A percentile compares a stretch with the other conserved stretches of the same genome.
Evolutionary conservation across 1,284 basidiomycete genomes (phyloP).

Genomic region (Heliocybe sulcata): DNA sequence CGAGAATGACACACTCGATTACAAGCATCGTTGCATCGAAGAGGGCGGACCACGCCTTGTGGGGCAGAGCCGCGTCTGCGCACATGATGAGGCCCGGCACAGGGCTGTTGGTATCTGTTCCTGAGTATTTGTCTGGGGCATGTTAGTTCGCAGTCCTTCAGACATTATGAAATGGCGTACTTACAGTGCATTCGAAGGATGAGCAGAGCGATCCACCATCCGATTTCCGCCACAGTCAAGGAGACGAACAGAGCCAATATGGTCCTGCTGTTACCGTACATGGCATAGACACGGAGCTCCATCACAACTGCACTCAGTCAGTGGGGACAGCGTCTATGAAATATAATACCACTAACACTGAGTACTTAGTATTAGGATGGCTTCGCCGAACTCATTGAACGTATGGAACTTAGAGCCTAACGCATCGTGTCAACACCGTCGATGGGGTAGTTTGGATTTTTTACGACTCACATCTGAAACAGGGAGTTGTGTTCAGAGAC

Average conservation of each 20-base stretch:
- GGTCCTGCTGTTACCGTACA: not conserved
- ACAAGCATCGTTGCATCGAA: not conserved
- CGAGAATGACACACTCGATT: not conserved
- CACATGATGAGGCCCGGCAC: not conserved
- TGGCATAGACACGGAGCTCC: not conserved
- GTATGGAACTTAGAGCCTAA: not conserved
- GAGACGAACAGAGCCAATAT: not conserved
- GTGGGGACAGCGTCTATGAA: not conserved
- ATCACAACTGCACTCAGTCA: not conserved
- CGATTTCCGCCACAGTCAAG: not conserved
- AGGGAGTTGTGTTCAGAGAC: too few species aligned
- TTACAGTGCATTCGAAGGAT: not conserved
- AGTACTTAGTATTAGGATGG: not conserved
- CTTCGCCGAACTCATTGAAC: not conserved
- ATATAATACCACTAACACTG: not conserved
- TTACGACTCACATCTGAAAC: too few species aligned
- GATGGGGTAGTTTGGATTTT: too few species aligned
- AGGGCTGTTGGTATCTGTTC: not conserved
- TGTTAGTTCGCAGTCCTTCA: not conserved
- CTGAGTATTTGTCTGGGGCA: not conserved
- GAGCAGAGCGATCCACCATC: not conserved
- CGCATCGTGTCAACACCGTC: too few species aligned
- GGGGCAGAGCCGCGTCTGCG: not conserved
- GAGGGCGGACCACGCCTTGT: not conserved
- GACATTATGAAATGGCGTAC: not conserved